phyloP scores from a whole-genome alignment of 1,139 yeast species.

The Geotrichum fermentans region DNA sequence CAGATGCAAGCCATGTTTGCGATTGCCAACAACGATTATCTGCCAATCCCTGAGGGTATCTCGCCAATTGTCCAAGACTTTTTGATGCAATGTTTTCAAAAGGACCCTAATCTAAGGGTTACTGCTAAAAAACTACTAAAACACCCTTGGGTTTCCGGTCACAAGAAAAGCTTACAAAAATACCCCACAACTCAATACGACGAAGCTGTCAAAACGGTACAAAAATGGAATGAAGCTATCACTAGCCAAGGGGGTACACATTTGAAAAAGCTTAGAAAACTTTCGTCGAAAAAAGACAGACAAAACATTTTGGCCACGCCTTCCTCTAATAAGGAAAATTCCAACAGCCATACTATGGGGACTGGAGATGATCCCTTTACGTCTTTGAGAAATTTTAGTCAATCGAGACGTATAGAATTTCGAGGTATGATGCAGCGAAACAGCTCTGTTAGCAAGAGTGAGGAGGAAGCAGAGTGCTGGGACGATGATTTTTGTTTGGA shows the following conservation, averaged over 20 bases:
- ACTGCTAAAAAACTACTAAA: slow-evolving; percentile 52
- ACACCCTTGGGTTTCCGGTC: slow-evolving; percentile 58
- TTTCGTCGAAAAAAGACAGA: background rate
- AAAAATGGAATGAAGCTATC: slow-evolving; percentile 30
- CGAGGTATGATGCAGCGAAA: slow-evolving; percentile 18
- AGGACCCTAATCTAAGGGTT: slow-evolving; percentile 58
- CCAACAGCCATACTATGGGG: background rate
- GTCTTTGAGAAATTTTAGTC: slow-evolving; percentile 23
- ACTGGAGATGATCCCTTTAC: slow-evolving; percentile 19
- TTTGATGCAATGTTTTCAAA: slow-evolving; percentile 69
- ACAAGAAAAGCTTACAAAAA: slow-evolving; percentile 5
- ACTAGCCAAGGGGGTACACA: slow-evolving; percentile 5
- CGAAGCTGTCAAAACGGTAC: slow-evolving; percentile 35
- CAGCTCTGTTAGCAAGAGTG: background rate
- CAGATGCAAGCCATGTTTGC: slow-evolving; percentile 91
- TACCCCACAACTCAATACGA: slow-evolving; percentile 26
- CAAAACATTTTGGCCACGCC: background rate
- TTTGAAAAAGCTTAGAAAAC: slow-evolving; percentile 1
- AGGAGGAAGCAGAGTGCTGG: slow-evolving; percentile 22
- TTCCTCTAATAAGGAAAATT: background rate
- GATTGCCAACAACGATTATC: slow-evolving; percentile 77
- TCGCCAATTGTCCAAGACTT: slow-evolving; percentile 53
- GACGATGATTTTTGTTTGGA: slow-evolving; percentile 25
- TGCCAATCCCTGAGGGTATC: slow-evolving; percentile 65
- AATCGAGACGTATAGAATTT: slow-evolving; percentile 23